Percentiles rank a stretch among this genome's conserved stretches.
phyloP scores from a whole-genome alignment of 257 asterid species.

The Solanum tarapatanum region DNA sequence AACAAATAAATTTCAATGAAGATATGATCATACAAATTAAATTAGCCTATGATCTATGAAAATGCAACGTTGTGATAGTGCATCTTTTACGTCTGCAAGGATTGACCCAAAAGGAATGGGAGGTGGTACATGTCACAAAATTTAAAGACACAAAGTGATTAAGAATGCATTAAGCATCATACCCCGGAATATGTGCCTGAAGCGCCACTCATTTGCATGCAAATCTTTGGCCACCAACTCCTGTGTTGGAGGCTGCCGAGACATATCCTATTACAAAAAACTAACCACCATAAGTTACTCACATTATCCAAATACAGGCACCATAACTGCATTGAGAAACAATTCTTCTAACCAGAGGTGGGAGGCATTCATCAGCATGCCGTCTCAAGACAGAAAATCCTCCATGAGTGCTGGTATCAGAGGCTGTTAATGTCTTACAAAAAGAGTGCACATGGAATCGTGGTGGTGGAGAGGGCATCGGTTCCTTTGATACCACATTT shows the following conservation, averaged over 20 bases:
- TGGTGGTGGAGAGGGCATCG: constrained; percentile 40
- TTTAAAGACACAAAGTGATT: neutral
- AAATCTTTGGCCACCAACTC: constrained; percentile 86
- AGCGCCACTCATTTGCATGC: constrained; percentile 93
- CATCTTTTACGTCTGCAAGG: neutral
- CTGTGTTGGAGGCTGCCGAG: constrained; percentile 94
- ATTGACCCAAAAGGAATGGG: neutral
- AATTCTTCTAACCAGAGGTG: constrained; percentile 62
- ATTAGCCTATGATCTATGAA: neutral
- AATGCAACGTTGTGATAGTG: neutral
- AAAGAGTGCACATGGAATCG: constrained; percentile 80
- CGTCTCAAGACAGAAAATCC: constrained; percentile 93
- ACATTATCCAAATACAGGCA: neutral
- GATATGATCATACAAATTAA: neutral
- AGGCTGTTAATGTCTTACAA: constrained; percentile 92
- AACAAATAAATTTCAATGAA: neutral
- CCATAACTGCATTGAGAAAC: neutral
- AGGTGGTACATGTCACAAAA: neutral
- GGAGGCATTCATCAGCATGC: constrained; percentile 97
- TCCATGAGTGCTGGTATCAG: constrained; percentile 98
- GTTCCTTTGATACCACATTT: constrained; percentile 49
- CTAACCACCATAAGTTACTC: neutral
- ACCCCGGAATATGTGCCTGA: constrained; percentile 95
- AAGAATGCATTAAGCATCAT: neutral
- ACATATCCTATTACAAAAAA: constrained; percentile 59